Evolutionary conservation across 257 asterid species (phyloP).

Genomic region (Salvia splendens): DNA sequence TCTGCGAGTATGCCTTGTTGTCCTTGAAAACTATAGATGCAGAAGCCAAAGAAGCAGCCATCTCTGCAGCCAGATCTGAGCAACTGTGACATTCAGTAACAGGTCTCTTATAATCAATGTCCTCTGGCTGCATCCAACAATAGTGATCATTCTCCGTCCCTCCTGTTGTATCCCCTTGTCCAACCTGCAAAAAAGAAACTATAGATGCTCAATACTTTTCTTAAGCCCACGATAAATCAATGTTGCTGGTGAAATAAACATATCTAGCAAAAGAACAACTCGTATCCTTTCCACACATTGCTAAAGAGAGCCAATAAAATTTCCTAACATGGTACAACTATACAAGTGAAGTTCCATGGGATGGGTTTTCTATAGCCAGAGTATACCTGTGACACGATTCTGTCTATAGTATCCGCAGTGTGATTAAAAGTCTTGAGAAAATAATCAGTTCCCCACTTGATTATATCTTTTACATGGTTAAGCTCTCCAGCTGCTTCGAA

Average conservation of each 20-base stretch:
- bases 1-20: slow-evolving; percentile 79
- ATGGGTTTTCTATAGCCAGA: not conserved
- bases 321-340: not conserved
- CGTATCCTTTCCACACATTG: not conserved
- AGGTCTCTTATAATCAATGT: slow-evolving; percentile 75
- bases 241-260: not conserved
- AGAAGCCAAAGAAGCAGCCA: slow-evolving; percentile 98
- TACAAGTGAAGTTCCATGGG: slow-evolving; percentile 7
- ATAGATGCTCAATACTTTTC: slow-evolving; percentile 19
- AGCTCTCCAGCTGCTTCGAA: slow-evolving; percentile 96
- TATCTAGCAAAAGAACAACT: not conserved
- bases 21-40: slow-evolving; percentile 97
- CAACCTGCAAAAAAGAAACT: slow-evolving; percentile 57
- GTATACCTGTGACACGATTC: slow-evolving; percentile 73
- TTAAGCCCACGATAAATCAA: slow-evolving; percentile 10
- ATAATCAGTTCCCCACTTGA: slow-evolving; percentile 98
- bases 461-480: slow-evolving; percentile 76
- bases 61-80: slow-evolving; percentile 93
- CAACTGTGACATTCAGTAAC: slow-evolving; percentile 63
- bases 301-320: not conserved
- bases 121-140: slow-evolving; percentile 97
- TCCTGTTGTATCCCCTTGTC: slow-evolving; percentile 72
- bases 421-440: slow-evolving; percentile 87
- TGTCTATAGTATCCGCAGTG: slow-evolving; percentile 77
- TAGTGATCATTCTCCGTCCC: slow-evolving; percentile 77